Conservation (phyloP, 495 filamentous ascomycete species). For the Penicillium odoratum region DNA sequence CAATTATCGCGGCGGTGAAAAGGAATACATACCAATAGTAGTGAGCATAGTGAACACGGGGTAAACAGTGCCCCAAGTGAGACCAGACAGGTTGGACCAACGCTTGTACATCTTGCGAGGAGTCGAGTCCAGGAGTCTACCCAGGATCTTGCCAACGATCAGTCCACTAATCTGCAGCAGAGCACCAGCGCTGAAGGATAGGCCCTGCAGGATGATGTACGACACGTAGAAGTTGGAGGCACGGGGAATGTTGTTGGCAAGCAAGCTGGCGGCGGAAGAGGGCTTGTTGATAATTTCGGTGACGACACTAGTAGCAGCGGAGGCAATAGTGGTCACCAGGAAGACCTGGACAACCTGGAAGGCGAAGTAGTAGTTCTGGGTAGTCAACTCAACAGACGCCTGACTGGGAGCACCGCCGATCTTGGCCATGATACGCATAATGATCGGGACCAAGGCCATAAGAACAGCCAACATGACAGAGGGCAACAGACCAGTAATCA, state of each 20-base stretch:
- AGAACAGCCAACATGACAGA: slow-evolving; percentile 76
- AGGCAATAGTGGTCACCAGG: slow-evolving; percentile 78
- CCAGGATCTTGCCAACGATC: slow-evolving; percentile 73
- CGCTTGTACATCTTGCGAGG: slow-evolving; percentile 75
- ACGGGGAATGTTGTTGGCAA: slow-evolving; percentile 74
- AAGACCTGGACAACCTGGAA: slow-evolving; percentile 98
- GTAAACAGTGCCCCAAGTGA: slow-evolving; percentile 87
- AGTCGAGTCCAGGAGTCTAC: slow-evolving; percentile 67
- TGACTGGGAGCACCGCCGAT: slow-evolving; percentile 74
- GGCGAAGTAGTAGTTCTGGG: slow-evolving; percentile 88
- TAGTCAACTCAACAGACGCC: slow-evolving; percentile 78
- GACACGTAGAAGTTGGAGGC: slow-evolving; percentile 93
- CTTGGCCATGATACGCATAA: slow-evolving; percentile 80
- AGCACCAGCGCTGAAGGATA: slow-evolving; percentile 75
- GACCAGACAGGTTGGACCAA: slow-evolving; percentile 61
- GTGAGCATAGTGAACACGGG: slow-evolving; percentile 82
- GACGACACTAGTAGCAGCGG: slow-evolving; percentile 59
- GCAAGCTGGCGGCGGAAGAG: slow-evolving; percentile 54
- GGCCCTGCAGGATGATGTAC: slow-evolving; percentile 91
- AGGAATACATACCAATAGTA: slow-evolving; percentile 60
- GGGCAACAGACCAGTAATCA: slow-evolving; percentile 84
- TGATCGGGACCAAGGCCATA: slow-evolving; percentile 85
- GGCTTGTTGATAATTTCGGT: slow-evolving; percentile 66
- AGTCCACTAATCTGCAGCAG: slow-evolving; percentile 79
- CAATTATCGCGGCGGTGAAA: slow-evolving; percentile 6